Conservation (phyloP, 2,329 filamentous ascomycete genomes). For the Neoscytalidium dimidiatum region DNA sequence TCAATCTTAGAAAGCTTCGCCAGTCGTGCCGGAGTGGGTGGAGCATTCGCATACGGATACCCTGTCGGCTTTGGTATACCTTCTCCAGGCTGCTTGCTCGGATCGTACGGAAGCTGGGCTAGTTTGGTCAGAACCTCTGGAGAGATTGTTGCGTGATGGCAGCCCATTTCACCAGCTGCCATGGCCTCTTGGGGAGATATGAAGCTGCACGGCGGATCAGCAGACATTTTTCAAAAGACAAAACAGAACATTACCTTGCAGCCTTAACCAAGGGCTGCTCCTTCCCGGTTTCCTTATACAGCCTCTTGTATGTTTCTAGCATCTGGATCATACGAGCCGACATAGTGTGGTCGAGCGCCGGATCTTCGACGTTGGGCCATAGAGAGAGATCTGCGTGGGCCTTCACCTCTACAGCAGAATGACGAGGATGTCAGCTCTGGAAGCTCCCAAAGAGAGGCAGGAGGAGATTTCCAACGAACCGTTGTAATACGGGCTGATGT, state of each 20-base stretch:
- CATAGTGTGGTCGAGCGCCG: conserved; percentile 51
- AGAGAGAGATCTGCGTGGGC: conserved; percentile 46
- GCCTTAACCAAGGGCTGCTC: conserved; percentile 53
- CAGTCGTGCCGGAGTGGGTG: conserved; percentile 37
- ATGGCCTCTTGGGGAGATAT: conserved; percentile 48
- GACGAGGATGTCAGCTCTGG: not conserved
- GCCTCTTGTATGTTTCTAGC: conserved; percentile 48
- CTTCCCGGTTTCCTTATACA: conserved; percentile 51
- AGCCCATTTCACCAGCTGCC: conserved; percentile 50
- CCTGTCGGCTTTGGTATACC: conserved; percentile 41
- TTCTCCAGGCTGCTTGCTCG: conserved; percentile 40
- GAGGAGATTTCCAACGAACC: conserved; percentile 29
- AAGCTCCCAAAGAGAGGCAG: not conserved
- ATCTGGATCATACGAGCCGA: conserved; percentile 52
- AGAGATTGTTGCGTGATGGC: conserved; percentile 50
- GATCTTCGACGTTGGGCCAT: conserved; percentile 52
- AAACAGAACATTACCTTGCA: conserved; percentile 43
- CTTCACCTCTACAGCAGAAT: conserved; percentile 38
- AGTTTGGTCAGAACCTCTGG: conserved; percentile 44
- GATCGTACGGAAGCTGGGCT: conserved; percentile 41
- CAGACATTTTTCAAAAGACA: not conserved
- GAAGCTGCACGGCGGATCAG: too few relatives aligned
- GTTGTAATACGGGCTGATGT: conserved; percentile 55
- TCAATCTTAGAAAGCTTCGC: conserved; percentile 41
- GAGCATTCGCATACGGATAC: conserved; percentile 42